Evolutionary conservation across 208 protist genomes (phyloP).

Genomic region (Leishmania amazonensis): DNA sequence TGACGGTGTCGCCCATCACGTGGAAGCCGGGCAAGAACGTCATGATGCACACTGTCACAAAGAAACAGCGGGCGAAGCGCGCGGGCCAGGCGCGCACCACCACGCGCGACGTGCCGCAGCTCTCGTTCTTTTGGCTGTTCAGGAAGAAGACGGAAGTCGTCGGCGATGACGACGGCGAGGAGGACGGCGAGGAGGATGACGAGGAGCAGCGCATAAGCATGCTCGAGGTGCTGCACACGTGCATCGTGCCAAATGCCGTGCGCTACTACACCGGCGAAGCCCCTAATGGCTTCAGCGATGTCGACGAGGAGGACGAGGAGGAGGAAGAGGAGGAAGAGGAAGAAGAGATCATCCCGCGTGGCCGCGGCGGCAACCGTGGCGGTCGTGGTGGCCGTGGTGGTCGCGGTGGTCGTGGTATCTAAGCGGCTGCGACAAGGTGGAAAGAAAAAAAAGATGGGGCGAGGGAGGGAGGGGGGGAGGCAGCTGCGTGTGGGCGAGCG

Average conservation of each 20-base stretch:
- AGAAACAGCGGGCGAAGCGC: slow-evolving; percentile 62
- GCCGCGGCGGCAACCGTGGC: slow-evolving; percentile 37
- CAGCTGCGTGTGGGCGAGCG: neutral
- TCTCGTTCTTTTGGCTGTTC: slow-evolving; percentile 89
- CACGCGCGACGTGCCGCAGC: slow-evolving; percentile 43
- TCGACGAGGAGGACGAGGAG: slow-evolving; percentile 78
- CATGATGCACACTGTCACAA: slow-evolving; percentile 53
- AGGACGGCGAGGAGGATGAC: slow-evolving; percentile 52
- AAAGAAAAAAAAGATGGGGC: neutral
- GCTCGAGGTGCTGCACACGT: slow-evolving; percentile 63
- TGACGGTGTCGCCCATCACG: slow-evolving; percentile 65
- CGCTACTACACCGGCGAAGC: slow-evolving; percentile 90
- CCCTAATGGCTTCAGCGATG: slow-evolving; percentile 69
- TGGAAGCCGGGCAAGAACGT: slow-evolving; percentile 87
- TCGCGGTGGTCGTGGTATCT: slow-evolving; percentile 36
- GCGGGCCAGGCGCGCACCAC: slow-evolving; percentile 49
- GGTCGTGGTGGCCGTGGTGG: slow-evolving; percentile 35
- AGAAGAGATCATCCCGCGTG: slow-evolving; percentile 38
- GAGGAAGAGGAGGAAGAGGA: slow-evolving; percentile 73
- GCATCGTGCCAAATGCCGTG: slow-evolving; percentile 78
- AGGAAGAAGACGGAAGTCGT: slow-evolving; percentile 30
- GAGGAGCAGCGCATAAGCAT: slow-evolving; percentile 48
- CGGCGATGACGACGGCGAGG: slow-evolving; percentile 29
- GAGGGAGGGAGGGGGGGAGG: neutral
- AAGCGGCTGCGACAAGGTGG: neutral